Base-by-base conservation (phyloP, 2,329 filamentous ascomycete genomes). In the Cercospora zeina region DNA sequence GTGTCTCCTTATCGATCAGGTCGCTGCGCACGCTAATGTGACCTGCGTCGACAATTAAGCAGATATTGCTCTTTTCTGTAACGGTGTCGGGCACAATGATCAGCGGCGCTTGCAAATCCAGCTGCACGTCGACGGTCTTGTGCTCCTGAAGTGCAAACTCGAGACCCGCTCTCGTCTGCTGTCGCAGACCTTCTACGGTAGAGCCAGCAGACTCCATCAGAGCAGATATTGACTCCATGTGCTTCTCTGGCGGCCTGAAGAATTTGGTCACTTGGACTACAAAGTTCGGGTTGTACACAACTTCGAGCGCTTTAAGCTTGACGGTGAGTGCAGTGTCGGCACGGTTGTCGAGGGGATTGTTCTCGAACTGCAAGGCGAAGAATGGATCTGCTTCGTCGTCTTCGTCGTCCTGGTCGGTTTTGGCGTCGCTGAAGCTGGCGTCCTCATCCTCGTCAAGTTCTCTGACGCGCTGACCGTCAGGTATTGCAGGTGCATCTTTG, bases 181-280 rank as follows among this genome's bases (percentile, higher is more conserved):
- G 93, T 34, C 96, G 86, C 62, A 99, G 82, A 7, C 93, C 93
- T 76, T 99, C 93, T 0, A 99, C 93, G 0, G 95, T 99, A 1
- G 93, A 93, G 24, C 95, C 93, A 4, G 95, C 95, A 51, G 89
- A 91, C 76, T 99, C 96, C 87, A 99, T 91, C 60, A 99, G 82
- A 1, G 95, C 96, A 11, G 87, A 89, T 69, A 99, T 97, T 9
- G 95, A 99, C 73, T 99, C 95, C 93, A 99, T 97, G 74, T 99
- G 96, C 55, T 93, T 85, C 75, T 97, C 93, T 0, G 95, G 96
- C 0, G 95, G 95, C 65, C 93, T 89, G 81, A 99, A 99, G 79
- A 99, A 99, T 69, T 92, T 91, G 58, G 89, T 91, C 39, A 97
- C 87, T 54, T 95, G 93, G 5, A 96, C 87, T 0, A 97, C 83